Evolutionary conservation across 306 rosid genomes (phyloP), one percentile per base, ranked within the genome.

Genomic region (Pueraria montana): DNA sequence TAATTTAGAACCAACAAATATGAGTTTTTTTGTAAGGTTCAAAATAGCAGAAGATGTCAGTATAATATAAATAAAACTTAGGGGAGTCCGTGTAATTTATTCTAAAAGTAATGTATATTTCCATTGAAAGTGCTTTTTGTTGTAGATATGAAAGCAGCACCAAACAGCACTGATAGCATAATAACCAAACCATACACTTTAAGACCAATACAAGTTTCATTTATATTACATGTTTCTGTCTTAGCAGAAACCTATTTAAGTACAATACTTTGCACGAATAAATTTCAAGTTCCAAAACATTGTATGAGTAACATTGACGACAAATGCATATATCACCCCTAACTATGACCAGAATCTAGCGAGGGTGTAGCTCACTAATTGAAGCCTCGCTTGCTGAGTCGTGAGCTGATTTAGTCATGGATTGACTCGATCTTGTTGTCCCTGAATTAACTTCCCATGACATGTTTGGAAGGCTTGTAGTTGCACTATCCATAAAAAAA

Each of bases 401-500:
- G 4, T 26, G 58, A 14, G 24, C 42, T 13, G 42, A 48, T 17
- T 8, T 59, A 59, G 4, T 17, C 5, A 13, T 26, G 1, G 84
- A 32, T 5, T 72, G 30, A 50, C 11, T 49, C 36, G 78, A 49
- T 32, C 11, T 50, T 50, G 78, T 72, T 72, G 48, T 11, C 21
- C 52, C 6, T 75, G 80, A 75, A 69, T 49, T 48, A 4, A 43
- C 14, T 32, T 64, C 81, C 43, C 24, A 5, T 30, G 59, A 63
- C 8, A 36, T 56, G 50, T 65, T 4, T 8, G 50, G 12, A 26
- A 38, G 45, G 20, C 13, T 50, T 42, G 3, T 18, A 26, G 16
- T 24, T 53, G 50, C 62, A 74, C 90, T 86, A 16, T 72, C 79
- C 50, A 53, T 42, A 6, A 53, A 34, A 58, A 79, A 85, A 14